These are phyloP conservation scores for Venturia aucupariae DNA, from an alignment of 2,329 filamentous ascomycete genomes.

Conservation along the genomic window DNA sequence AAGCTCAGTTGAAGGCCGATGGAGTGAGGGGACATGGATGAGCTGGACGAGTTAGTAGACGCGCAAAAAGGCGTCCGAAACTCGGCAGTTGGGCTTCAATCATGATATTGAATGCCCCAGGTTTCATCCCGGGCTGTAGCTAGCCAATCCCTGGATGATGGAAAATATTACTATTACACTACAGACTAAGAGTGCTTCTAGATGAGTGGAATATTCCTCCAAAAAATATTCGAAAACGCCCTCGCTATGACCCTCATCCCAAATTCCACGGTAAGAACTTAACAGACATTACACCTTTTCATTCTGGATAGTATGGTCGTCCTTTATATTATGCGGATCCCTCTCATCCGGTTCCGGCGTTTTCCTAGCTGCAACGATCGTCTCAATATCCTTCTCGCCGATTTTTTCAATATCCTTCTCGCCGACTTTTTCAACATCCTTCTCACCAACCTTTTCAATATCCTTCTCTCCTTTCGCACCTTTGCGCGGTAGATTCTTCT, in stretches of 20 bases:
- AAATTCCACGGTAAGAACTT: not conserved
- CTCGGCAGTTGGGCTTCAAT: too few relatives aligned
- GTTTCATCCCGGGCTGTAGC: too few relatives aligned
- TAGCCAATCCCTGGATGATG: too few relatives aligned
- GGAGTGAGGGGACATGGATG: too few relatives aligned
- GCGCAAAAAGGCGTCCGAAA: too few relatives aligned
- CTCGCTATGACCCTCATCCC: not conserved
- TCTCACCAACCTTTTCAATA: not conserved
- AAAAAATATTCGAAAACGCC: slow-evolving; percentile 1
- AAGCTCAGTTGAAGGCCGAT: too few relatives aligned
- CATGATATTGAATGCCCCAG: too few relatives aligned
- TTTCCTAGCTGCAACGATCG: not conserved
- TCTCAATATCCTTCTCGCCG: not conserved
- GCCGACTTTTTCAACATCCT: too few relatives aligned
- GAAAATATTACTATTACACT: not conserved
- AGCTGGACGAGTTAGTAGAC: too few relatives aligned
- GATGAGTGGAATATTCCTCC: not conserved
- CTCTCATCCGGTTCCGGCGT: not conserved
- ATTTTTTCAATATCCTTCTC: not conserved
- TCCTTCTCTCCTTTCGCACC: not conserved
- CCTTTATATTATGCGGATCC: not conserved
- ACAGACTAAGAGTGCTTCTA: not conserved
- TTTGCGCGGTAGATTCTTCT: slow-evolving; percentile 10
- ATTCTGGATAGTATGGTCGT: not conserved
- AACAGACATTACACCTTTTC: not conserved